Evolutionary conservation across 2,329 filamentous ascomycete genomes (phyloP).

Genomic region (Colletotrichum shisoi): DNA sequence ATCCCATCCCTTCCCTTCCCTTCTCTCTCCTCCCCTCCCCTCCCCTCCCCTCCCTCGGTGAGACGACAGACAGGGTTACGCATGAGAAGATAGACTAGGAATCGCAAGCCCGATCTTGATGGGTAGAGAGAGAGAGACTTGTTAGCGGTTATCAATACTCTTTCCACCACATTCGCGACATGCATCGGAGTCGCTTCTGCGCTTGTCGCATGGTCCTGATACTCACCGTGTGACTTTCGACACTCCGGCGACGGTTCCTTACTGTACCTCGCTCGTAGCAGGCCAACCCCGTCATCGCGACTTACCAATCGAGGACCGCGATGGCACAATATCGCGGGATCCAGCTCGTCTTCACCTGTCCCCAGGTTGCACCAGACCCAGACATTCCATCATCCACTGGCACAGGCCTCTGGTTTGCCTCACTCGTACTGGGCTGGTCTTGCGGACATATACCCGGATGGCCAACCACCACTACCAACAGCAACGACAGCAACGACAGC

Average conservation of each 20-base stretch:
- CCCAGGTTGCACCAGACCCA: slow-evolving; percentile 25
- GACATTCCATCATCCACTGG: slow-evolving; percentile 18
- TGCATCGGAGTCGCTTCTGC: slow-evolving; percentile 14
- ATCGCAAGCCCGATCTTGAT: slow-evolving; percentile 17
- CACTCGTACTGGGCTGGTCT: slow-evolving; percentile 17
- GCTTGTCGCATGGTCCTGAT: not conserved
- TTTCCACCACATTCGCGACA: slow-evolving; percentile 18
- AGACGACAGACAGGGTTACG: not conserved
- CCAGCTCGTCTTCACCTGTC: slow-evolving; percentile 10
- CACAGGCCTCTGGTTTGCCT: not conserved
- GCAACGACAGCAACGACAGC: too few species aligned
- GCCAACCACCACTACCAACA: not conserved
- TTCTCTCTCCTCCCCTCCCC: too few species aligned
- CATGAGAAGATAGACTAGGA: slow-evolving; percentile 14
- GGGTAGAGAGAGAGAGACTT: not conserved
- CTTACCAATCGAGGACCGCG: slow-evolving; percentile 30
- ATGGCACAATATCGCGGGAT: slow-evolving; percentile 24
- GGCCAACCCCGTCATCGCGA: slow-evolving; percentile 1
- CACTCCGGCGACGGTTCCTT: slow-evolving; percentile 3
- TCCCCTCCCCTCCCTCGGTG: too few species aligned
- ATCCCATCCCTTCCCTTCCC: too few species aligned
- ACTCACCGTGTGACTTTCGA: not conserved
- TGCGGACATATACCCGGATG: slow-evolving; percentile 31
- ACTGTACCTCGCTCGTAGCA: not conserved
- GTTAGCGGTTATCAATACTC: not conserved